These are phyloP conservation scores for Euphorbia pulcherrima DNA, from an alignment of 345 rosid genomes.

Conservation along the genomic window DNA sequence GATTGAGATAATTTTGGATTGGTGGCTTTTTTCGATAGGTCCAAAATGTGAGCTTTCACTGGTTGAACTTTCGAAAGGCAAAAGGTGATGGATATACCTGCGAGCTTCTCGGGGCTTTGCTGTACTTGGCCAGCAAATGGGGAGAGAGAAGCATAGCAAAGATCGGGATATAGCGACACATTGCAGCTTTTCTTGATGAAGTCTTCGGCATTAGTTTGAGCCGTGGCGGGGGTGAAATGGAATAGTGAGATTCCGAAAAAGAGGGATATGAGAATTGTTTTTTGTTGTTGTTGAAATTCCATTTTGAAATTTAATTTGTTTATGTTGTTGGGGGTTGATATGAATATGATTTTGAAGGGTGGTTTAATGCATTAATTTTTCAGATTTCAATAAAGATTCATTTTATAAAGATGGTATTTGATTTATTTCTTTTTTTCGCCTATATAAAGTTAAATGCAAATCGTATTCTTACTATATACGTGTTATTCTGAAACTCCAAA, in stretches of 20 bases:
- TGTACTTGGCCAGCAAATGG: conserved; percentile 25
- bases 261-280: neutral
- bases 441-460: too few species aligned
- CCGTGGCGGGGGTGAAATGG: neutral
- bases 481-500: too few species aligned
- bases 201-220: neutral
- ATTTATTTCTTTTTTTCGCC: too few species aligned
- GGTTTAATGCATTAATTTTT: neutral
- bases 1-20: conserved; percentile 20
- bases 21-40: neutral
- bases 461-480: too few species aligned
- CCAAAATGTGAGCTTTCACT: neutral
- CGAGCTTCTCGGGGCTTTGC: conserved; percentile 24
- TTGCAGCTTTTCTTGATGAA: conserved; percentile 25
- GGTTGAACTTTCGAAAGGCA: conserved; percentile 20
- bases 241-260: too few species aligned
- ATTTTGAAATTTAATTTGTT: too few species aligned
- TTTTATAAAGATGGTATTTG: too few species aligned
- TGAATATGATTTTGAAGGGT: neutral
- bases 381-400: too few species aligned
- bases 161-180: conserved; percentile 30
- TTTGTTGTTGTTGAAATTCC: neutral
- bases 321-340: neutral
- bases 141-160: conserved; percentile 37
- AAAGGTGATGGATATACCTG: conserved; percentile 24